phyloP scores from a whole-genome alignment of 2,329 filamentous ascomycete genomes.

The Aspergillaceae sp. region DNA sequence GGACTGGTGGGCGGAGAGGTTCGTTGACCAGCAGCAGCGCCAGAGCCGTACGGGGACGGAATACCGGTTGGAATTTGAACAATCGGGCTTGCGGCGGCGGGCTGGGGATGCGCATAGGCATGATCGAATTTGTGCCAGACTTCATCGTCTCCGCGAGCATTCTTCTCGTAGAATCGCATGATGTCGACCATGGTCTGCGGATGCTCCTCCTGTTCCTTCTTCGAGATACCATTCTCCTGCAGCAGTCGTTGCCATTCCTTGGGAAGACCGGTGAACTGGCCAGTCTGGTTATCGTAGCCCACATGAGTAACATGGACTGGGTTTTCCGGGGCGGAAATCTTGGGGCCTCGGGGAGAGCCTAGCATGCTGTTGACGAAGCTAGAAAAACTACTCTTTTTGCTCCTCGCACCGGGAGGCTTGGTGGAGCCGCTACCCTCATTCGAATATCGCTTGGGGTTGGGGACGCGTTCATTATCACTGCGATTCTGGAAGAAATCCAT shows the following conservation, averaged over 20 bases:
- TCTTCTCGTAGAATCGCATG: conserved; percentile 95
- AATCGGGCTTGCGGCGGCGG: conserved; percentile 27
- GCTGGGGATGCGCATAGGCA: conserved; percentile 53
- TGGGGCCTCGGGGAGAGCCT: conserved; percentile 76
- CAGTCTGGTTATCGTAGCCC: conserved; percentile 90
- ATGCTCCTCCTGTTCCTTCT: conserved; percentile 91
- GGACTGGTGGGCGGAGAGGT: conserved; percentile 75
- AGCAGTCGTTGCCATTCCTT: conserved; percentile 97
- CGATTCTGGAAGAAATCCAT: conserved; percentile 43
- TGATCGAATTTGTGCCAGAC: conserved; percentile 96
- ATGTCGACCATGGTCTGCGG: conserved; percentile 94
- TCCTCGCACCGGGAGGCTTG: conserved; percentile 53
- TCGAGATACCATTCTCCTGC: conserved; percentile 89
- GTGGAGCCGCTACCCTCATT: conserved; percentile 60
- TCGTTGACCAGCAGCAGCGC: conserved; percentile 43
- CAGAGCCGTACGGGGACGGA: conserved; percentile 43
- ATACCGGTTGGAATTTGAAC: conserved; percentile 35
- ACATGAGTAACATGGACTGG: conserved; percentile 97
- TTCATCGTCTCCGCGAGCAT: conserved; percentile 73
- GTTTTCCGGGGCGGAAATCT: conserved; percentile 96
- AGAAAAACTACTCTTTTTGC: conserved; percentile 80
- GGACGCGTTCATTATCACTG: conserved; percentile 40
- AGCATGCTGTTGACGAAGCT: conserved; percentile 78
- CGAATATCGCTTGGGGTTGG: conserved; percentile 63
- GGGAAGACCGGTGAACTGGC: conserved; percentile 90